Evolutionary conservation across 2,329 filamentous ascomycete genomes (phyloP).

Genomic region (Colletotrichum sp.): DNA sequence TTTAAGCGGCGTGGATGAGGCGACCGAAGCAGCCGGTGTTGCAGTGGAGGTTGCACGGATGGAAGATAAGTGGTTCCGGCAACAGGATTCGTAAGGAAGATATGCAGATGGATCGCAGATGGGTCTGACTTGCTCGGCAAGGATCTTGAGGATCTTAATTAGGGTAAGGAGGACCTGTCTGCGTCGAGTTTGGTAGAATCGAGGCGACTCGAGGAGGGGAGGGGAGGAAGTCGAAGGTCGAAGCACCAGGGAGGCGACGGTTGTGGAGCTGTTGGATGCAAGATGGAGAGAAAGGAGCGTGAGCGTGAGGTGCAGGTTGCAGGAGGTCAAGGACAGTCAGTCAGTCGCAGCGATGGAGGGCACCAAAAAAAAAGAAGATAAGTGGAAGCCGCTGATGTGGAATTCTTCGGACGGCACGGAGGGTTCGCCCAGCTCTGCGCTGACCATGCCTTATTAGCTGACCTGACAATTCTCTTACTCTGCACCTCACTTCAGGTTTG

Average conservation of each 20-base stretch:
- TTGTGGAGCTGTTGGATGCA: not conserved
- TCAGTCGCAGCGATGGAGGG: not conserved
- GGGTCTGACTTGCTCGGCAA: not conserved
- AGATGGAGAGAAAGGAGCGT: not conserved
- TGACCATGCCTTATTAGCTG: not conserved
- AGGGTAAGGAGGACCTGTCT: not conserved
- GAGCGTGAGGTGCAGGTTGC: not conserved
- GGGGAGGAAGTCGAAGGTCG: not conserved
- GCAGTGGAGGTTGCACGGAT: slow-evolving; percentile 20
- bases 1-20: slow-evolving; percentile 7
- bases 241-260: not conserved
- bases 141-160: not conserved
- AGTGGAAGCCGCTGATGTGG: slow-evolving; percentile 5
- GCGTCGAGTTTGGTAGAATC: not conserved
- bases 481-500: not conserved
- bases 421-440: not conserved
- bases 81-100: slow-evolving; percentile 1
- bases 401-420: not conserved
- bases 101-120: not conserved
- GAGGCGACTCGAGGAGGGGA: not conserved
- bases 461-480: not conserved
- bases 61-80: slow-evolving; percentile 14
- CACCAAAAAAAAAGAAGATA: not conserved
- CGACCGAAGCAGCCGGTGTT: slow-evolving; percentile 17
- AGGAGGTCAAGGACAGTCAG: not conserved